Base-by-base conservation (phyloP, 176 grass and related monocot genomes). In the Ananas comosus region DNA sequence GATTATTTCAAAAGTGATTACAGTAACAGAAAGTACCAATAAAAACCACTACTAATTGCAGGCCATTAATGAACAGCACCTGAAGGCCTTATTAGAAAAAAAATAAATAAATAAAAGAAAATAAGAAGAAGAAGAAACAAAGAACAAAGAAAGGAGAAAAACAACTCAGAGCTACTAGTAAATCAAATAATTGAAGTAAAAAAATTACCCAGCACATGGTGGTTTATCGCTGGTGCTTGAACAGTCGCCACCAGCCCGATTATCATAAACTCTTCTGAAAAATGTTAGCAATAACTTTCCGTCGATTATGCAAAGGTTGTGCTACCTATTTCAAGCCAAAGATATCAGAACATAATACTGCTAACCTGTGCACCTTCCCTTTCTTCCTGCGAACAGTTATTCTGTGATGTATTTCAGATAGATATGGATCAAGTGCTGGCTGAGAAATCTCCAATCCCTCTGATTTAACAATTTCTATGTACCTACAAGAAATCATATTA, bases 391-490 rank as follows among this genome's bases (percentile, higher is more conserved):
- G 92, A 82, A 87, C 80, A 71, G 80, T 96, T 76, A 96, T 92
- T n/a, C 70, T 77, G 51, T 96, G 86, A 85, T 96, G 88, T 73
- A 96, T 85, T 91, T 96, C 88, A 70, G 86, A 82, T 48, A 76
- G 71, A 51, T 89, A 86, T 84, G 86, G 82, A 68, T 96, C 83
- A 18, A 96, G 74, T 65, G 70, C 86, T 74, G 92, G 92, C 61
- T 96, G 92, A 56, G 92, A 96, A 68, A 96, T 91, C 79, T 92
- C 83, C 51, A 96, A 73, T 11, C 86, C 81, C 80, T 87, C 86
- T 89, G 88, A 92, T 87, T 87, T 87, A 51, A 96, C 71, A 80
- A 87, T 86, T 78, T 85, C 83, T 66, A 89, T 76, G 75, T 96
- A 96, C 72, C 92, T 96, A 76, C 19, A 79, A 50, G 23, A 24